Percentiles rank a stretch among this genome's conserved stretches.
Evolutionary conservation across 1,284 basidiomycete genomes (phyloP).

Genomic region (Malassezia brasiliensis): DNA sequence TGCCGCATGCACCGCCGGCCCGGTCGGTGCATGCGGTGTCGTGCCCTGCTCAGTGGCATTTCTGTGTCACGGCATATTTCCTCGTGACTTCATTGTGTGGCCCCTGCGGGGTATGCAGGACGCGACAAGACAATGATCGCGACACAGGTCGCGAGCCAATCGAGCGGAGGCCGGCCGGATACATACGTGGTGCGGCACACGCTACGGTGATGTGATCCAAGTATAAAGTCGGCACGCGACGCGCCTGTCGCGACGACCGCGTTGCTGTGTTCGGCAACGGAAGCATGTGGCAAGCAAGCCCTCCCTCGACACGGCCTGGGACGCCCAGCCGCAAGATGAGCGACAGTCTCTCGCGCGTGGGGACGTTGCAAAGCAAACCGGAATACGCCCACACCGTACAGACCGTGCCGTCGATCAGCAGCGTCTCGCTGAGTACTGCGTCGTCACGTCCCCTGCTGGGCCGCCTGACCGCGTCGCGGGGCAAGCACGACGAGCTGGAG

Average conservation of each 20-base stretch:
- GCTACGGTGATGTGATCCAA: no score
- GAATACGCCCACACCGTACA: background rate
- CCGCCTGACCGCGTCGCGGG: background rate
- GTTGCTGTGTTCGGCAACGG: background rate
- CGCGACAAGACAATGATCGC: background rate
- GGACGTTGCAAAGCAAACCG: background rate
- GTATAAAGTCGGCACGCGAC: background rate
- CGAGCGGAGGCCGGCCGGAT: background rate
- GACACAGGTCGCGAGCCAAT: background rate
- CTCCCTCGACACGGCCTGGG: background rate
- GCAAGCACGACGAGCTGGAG: background rate
- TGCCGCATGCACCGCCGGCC: no score
- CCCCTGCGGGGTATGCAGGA: background rate
- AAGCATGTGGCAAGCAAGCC: background rate
- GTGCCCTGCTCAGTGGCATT: no score
- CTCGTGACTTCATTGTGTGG: background rate
- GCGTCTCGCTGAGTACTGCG: background rate
- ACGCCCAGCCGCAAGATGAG: background rate
- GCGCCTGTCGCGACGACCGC: background rate
- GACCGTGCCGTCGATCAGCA: background rate
- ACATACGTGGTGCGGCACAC: no score
- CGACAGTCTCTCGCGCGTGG: background rate
- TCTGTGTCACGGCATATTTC: background rate
- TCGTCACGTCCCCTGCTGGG: background rate
- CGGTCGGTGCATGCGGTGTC: no score